A percentile compares a stretch with the other conserved stretches of the same genome.
Evolutionary conservation across 352 stramenopile species (phyloP).

Genomic region (Pythium aphanidermatum): DNA sequence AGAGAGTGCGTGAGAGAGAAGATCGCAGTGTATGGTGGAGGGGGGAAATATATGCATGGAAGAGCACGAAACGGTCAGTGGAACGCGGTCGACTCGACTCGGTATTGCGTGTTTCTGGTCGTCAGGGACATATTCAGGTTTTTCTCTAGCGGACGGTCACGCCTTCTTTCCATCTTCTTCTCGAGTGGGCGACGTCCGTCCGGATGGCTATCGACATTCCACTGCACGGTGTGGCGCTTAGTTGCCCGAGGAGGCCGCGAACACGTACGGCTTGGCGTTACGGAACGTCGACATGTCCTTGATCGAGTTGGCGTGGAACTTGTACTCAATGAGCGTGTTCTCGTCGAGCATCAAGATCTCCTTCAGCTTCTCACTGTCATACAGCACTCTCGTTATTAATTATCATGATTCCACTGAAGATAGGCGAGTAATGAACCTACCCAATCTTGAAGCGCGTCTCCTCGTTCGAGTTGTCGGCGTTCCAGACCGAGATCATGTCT

Average conservation of each 20-base stretch:
- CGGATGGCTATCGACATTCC: not conserved
- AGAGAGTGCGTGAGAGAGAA: too few species aligned
- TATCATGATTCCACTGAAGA: not conserved
- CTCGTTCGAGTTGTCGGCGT: constrained; percentile 90
- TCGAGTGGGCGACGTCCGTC: not conserved
- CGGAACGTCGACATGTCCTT: constrained; percentile 92
- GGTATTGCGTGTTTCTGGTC: too few species aligned
- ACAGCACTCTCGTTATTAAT: not conserved
- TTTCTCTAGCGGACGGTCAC: not conserved
- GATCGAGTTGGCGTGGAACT: constrained; percentile 91
- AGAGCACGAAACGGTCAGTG: too few species aligned
- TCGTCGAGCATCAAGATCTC: constrained; percentile 92
- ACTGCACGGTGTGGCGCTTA: constrained; percentile 16
- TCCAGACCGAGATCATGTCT: constrained; percentile 93
- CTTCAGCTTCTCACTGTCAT: constrained; percentile 88
- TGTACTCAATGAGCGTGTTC: constrained; percentile 94
- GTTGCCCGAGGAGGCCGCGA: constrained; percentile 51
- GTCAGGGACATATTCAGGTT: too few species aligned
- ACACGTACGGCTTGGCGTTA: constrained; percentile 91
- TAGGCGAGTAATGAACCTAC: constrained; percentile 22
- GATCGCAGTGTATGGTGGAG: too few species aligned
- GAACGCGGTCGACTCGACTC: too few species aligned
- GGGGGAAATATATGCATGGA: too few species aligned
- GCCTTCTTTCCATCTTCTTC: not conserved
- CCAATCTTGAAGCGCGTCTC: constrained; percentile 78